phyloP scores from a whole-genome alignment of 2,329 filamentous ascomycete genomes.

The Ophiostoma piceae region DNA sequence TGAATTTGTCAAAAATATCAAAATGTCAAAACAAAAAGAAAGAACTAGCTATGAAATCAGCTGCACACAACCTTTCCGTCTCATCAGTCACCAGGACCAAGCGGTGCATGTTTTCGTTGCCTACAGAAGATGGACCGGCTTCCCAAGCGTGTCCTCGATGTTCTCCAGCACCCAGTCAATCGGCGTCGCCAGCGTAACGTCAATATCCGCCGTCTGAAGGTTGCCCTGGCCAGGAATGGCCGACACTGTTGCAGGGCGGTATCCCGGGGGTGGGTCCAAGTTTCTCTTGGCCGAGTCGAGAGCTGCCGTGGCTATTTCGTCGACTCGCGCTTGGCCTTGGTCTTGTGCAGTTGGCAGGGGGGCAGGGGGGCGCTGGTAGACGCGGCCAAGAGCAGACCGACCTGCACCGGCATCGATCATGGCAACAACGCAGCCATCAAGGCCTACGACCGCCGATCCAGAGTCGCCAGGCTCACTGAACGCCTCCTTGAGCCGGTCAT shows the following conservation, averaged over 20 bases:
- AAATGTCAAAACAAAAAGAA: too few species aligned
- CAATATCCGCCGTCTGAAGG: not conserved
- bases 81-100: too few species aligned
- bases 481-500: not conserved
- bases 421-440: not conserved
- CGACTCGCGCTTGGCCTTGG: not conserved
- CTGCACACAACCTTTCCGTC: too few species aligned
- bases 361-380: not conserved
- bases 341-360: not conserved
- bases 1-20: too few species aligned
- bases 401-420: slow-evolving; percentile 6
- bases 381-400: not conserved
- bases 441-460: not conserved
- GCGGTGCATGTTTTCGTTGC: not conserved
- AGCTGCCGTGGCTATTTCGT: not conserved
- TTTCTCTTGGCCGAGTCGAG: not conserved
- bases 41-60: too few species aligned
- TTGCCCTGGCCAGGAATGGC: not conserved
- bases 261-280: not conserved
- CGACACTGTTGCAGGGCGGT: not conserved
- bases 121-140: slow-evolving; percentile 5
- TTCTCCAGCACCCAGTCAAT: slow-evolving; percentile 1
- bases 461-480: not conserved
- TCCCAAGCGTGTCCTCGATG: not conserved
- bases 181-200: not conserved